Conservation (phyloP, 1,284 basidiomycete species). For the Ganoderma resinaceum region DNA sequence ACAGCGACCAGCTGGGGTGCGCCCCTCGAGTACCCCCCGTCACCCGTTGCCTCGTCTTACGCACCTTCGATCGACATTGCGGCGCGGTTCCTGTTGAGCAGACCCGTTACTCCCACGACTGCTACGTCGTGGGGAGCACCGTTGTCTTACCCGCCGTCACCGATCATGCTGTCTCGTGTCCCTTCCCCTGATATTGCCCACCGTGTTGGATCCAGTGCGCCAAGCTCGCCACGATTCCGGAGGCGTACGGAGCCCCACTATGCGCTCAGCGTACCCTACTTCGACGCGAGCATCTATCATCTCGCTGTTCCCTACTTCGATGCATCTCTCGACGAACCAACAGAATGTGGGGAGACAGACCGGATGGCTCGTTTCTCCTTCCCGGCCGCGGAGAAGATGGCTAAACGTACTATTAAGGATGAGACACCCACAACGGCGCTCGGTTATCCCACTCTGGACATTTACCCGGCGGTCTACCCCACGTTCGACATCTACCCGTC, state of each 20-base stretch:
- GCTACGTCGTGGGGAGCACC: conserved; percentile 57
- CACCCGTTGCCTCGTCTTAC: conserved; percentile 41
- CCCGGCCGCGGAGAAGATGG: conserved; percentile 24
- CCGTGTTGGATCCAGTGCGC: conserved; percentile 27
- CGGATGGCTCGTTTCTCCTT: conserved; percentile 31
- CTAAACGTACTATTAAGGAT: conserved; percentile 1
- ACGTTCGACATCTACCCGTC: conserved; percentile 39
- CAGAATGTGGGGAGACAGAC: conserved; percentile 1
- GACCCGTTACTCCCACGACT: conserved; percentile 48
- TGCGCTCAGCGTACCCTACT: background rate
- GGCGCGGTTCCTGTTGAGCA: conserved; percentile 44
- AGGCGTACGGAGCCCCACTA: too few relatives aligned
- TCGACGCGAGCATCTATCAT: conserved; percentile 10
- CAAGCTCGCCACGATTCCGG: conserved; percentile 21
- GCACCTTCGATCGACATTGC: conserved; percentile 53
- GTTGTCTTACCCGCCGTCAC: conserved; percentile 49
- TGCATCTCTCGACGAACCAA: conserved; percentile 5
- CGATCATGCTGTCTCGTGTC: conserved; percentile 38
- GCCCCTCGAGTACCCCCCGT: conserved; percentile 47
- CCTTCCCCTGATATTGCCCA: conserved; percentile 33
- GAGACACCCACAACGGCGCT: conserved; percentile 8
- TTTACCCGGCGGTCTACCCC: conserved; percentile 51
- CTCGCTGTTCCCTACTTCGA: conserved; percentile 36
- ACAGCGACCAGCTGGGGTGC: conserved; percentile 57
- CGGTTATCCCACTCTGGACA: conserved; percentile 38